A percentile compares a stretch with the other conserved stretches of the same genome.
phyloP scores from a whole-genome alignment of 345 rosid genomes.

The Streptanthus diversifolius region DNA sequence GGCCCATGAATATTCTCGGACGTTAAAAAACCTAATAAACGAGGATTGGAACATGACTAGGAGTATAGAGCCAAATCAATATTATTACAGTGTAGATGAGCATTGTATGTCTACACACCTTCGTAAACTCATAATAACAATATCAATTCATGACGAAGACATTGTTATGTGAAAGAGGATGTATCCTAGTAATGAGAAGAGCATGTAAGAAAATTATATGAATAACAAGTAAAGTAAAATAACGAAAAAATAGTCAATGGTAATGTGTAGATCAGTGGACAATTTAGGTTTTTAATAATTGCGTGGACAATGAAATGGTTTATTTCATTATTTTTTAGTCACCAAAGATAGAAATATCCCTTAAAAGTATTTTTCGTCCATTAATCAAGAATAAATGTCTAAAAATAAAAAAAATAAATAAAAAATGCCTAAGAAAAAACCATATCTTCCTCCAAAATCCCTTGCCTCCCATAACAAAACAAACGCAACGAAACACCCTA shows the following conservation, averaged over 20 bases:
- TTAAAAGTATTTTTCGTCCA: slow-evolving; percentile 13
- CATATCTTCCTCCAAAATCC: slow-evolving; percentile 21
- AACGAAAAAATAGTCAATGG: background rate
- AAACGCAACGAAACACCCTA: slow-evolving; percentile 26
- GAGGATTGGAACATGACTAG: background rate
- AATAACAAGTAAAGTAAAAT: background rate
- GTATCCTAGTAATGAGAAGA: background rate
- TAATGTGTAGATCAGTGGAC: background rate
- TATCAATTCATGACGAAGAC: background rate
- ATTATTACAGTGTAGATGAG: background rate
- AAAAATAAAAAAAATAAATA: slow-evolving; percentile 15
- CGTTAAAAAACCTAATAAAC: background rate
- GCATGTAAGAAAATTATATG: background rate
- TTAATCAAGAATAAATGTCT: slow-evolving; percentile 10
- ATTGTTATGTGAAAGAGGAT: background rate
- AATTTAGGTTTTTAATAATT: background rate
- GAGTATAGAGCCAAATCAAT: background rate
- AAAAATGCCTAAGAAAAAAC: background rate
- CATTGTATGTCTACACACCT: background rate
- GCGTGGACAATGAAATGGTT: background rate
- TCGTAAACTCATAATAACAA: background rate
- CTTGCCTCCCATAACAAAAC: slow-evolving; percentile 28
- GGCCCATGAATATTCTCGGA: background rate
- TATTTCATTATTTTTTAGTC: background rate
- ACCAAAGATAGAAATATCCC: slow-evolving; percentile 30